Base-by-base conservation (phyloP, 169 alveolate species). In the Plasmodium relictum region DNA sequence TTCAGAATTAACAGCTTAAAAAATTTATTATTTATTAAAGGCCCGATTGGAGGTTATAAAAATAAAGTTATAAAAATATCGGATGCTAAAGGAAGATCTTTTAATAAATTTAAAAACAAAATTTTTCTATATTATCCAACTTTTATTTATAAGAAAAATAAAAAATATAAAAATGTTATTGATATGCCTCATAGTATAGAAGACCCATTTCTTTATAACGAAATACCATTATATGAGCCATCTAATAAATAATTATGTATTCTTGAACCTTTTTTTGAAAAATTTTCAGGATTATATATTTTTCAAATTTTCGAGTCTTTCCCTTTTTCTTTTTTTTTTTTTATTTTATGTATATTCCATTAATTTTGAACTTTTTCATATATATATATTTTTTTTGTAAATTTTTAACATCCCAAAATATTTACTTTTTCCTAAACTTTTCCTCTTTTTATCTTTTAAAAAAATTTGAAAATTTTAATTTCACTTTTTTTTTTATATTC, bases 1-100 rank as follows among this genome's bases (percentile, higher is more conserved):
- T 93, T 96, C 45, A 89, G 97, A n/a, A 95, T 95, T 20, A 96
- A 96, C 66, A 39, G 96, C 7, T 87, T 93, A 20, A 45, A 97
- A 48, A 96, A 96, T 68, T 92, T 96, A 22, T 65, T 95, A 56
- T 95, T 95, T 73, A 94, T 95, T 54, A 94, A 95, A 70, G 97
- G 97, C 5, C 80, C 95, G 58, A 88, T 92, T 59, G 94, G 95
- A 0, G 97, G 97, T 3, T 92, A 91, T 48, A 83, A 88, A 41
- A 96, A 96, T n/a, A 88, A 95, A 54, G 95, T 95, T 41, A 48
- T 95, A 12, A 95, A 96, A 91, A 96, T 96, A 16, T 86, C 95
- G 52, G 98, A 95, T 80, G 97, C 97, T n/a, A 88, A 94, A 18
- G 97, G 98, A 10, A 92, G 93, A 44, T 86, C 96, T 7, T 95